A percentile compares a stretch with the other conserved stretches of the same genome.
These are phyloP conservation scores for Epichloe scottii DNA, from an alignment of 2,329 filamentous ascomycete species.

Conservation along the genomic window DNA sequence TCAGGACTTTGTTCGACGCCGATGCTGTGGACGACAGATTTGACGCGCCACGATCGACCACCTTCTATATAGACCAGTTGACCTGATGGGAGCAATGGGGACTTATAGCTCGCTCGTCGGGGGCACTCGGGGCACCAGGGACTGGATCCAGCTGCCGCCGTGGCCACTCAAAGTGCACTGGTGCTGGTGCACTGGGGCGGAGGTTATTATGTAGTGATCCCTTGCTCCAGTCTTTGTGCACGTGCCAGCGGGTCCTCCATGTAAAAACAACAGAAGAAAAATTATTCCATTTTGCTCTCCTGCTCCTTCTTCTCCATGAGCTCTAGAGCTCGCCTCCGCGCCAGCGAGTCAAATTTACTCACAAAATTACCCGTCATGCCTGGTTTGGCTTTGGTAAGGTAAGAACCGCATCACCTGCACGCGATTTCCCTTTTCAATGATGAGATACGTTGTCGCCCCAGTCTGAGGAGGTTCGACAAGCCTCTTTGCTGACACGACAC, in stretches of 20 bases:
- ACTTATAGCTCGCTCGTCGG: neutral
- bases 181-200: no score
- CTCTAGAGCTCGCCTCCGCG: neutral
- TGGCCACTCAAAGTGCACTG: no score
- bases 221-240: neutral
- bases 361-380: neutral
- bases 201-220: no score
- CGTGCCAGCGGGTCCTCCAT: neutral
- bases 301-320: neutral
- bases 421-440: conserved; percentile 16
- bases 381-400: neutral
- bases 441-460: conserved; percentile 38
- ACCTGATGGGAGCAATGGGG: neutral
- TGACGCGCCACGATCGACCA: neutral
- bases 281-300: neutral
- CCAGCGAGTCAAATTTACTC: neutral
- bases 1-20: neutral
- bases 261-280: conserved; percentile 1
- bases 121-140: no score
- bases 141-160: no score
- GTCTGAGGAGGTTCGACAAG: conserved; percentile 35
- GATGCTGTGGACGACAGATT: conserved; percentile 1
- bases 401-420: neutral
- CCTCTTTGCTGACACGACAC: conserved; percentile 36
- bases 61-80: neutral